Evolutionary conservation across 1,284 basidiomycete species (phyloP).

Genomic region (Anthracocystis setariae): DNA sequence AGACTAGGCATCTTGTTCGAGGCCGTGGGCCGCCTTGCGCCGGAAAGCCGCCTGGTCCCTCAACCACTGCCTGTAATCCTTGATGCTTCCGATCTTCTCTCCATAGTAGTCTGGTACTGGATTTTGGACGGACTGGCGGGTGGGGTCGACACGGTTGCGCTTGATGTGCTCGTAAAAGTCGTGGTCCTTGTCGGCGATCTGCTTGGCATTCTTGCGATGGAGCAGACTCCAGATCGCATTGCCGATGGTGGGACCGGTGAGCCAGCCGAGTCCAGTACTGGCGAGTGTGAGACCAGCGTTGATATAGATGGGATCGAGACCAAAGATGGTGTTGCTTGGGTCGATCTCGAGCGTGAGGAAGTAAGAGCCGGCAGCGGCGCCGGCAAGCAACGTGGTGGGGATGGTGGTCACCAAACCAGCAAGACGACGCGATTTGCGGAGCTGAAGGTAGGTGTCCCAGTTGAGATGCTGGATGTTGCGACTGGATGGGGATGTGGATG

Average conservation of each 20-base stretch:
- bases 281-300: constrained; percentile 59
- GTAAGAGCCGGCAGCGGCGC: constrained; percentile 53
- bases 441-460: constrained; percentile 56
- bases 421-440: constrained; percentile 56
- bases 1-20: constrained; percentile 37
- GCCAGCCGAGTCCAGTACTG: constrained; percentile 61
- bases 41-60: constrained; percentile 62
- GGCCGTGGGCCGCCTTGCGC: constrained; percentile 61
- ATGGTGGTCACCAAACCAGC: constrained; percentile 61
- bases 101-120: constrained; percentile 65
- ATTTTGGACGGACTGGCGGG: constrained; percentile 62
- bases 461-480: constrained; percentile 11
- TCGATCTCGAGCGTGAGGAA: constrained; percentile 62
- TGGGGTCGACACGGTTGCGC: constrained; percentile 58
- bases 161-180: constrained; percentile 64
- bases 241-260: constrained; percentile 61
- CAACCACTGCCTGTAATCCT: constrained; percentile 65
- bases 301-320: constrained; percentile 62
- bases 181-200: constrained; percentile 58
- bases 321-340: constrained; percentile 53
- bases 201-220: constrained; percentile 49
- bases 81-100: constrained; percentile 63
- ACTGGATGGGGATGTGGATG: constrained; percentile 9
- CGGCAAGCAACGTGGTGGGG: constrained; percentile 60
- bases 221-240: constrained; percentile 53